These are phyloP conservation scores for Eutypa lata DNA, from an alignment of 2,329 filamentous ascomycete genomes.

Conservation along the genomic window DNA sequence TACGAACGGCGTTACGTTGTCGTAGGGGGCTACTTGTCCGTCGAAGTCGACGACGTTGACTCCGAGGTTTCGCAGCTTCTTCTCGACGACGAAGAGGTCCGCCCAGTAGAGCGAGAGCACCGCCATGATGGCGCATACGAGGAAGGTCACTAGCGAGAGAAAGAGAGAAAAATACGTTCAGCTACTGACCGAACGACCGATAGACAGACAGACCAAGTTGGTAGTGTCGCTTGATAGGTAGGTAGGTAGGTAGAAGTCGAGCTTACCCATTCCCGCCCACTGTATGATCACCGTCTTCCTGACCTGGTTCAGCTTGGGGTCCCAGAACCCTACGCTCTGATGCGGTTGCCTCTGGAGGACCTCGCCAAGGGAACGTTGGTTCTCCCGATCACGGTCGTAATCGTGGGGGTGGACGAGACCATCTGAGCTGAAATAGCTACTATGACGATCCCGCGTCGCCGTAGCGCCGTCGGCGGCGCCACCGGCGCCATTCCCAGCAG, in stretches of 20 bases:
- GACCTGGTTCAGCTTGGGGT: conserved; percentile 17
- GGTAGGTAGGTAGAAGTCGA: neutral
- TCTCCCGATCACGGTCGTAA: conserved; percentile 7
- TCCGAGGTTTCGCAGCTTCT: conserved; percentile 44
- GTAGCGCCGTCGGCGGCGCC: neutral
- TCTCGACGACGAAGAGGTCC: conserved; percentile 48
- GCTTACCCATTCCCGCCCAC: conserved; percentile 20
- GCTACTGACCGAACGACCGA: neutral
- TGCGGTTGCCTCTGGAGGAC: conserved; percentile 10
- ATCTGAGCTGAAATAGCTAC: neutral
- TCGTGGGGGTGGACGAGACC: conserved; percentile 5
- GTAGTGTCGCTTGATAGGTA: neutral
- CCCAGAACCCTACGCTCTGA: conserved; percentile 22
- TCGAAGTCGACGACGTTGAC: conserved; percentile 65
- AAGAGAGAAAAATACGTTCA: neutral
- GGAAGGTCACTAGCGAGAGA: conserved; percentile 39
- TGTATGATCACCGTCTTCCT: conserved; percentile 13
- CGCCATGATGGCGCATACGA: conserved; percentile 53
- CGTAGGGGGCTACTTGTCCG: conserved; percentile 49
- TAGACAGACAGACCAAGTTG: no score
- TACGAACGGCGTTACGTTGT: conserved; percentile 47
- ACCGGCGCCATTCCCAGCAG: neutral
- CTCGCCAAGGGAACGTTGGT: conserved; percentile 2
- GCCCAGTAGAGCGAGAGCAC: conserved; percentile 62
- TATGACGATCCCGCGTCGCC: neutral